Conservation (phyloP, 2,329 filamentous ascomycete genomes). For the Bipolaris gigantea region DNA sequence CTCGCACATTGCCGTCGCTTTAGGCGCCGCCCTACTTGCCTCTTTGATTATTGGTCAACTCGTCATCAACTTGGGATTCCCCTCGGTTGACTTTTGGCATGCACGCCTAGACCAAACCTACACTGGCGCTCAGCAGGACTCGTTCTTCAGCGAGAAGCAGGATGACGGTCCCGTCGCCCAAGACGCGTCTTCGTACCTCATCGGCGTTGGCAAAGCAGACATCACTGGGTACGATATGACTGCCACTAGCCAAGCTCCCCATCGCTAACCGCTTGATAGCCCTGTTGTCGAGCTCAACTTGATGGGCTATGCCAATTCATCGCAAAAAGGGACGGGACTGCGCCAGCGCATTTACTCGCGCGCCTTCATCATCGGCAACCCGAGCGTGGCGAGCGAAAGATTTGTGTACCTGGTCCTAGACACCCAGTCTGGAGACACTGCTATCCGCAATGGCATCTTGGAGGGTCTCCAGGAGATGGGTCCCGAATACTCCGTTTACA, state of each 20-base stretch:
- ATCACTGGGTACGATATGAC: constrained; percentile 64
- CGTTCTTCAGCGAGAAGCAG: constrained; percentile 35
- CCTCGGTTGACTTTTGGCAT: constrained; percentile 44
- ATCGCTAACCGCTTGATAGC: constrained; percentile 45
- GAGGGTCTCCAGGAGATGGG: constrained; percentile 72
- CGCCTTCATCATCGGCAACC: constrained; percentile 81
- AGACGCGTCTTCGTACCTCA: constrained; percentile 57
- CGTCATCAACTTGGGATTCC: constrained; percentile 39
- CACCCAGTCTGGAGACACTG: constrained; percentile 84
- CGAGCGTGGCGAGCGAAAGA: constrained; percentile 66
- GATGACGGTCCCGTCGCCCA: constrained; percentile 25
- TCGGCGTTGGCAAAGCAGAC: constrained; percentile 72
- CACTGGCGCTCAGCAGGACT: constrained; percentile 27
- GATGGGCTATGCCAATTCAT: constrained; percentile 87
- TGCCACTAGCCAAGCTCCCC: not conserved
- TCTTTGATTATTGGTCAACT: constrained; percentile 42
- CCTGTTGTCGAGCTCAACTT: constrained; percentile 89
- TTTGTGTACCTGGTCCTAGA: constrained; percentile 89
- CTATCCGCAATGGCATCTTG: constrained; percentile 82
- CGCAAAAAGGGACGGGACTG: constrained; percentile 79
- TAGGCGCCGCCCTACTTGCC: constrained; percentile 41
- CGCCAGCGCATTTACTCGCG: constrained; percentile 86
- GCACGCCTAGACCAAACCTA: constrained; percentile 28
- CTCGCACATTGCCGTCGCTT: constrained; percentile 44
- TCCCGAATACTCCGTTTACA: constrained; percentile 72